Evolutionary conservation across 1,139 yeast genomes (phyloP), one percentile per base, ranked within the genome.

Genomic region (Lodderomyces oxycetoniae): DNA sequence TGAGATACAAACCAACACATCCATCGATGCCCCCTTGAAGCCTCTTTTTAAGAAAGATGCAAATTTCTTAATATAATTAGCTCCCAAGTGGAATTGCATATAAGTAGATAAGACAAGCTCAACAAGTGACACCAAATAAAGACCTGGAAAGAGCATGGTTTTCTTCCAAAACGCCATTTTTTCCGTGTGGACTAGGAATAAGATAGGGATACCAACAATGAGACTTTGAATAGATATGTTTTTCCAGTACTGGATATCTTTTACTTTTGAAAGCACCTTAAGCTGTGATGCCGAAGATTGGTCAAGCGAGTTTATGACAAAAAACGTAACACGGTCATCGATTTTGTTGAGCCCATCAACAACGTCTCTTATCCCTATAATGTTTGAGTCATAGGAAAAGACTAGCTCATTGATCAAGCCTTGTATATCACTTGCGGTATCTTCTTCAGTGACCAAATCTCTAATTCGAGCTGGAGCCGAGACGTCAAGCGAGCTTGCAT

Each of bases 11-110:
- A 93, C 91, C 42, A 93, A 67, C 2, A 89, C 87, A 57, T 93
- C 98, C 98, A 93, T 93, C 14, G 93, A 88, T n/a, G 96, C 95
- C 31, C 58, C 61, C 26, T 43, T 49, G 17, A 83, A 70, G 5
- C 77, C 71, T 46, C 83, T 87, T 37, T 63, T 63, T 12, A 88
- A 43, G n/a, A 94, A 81, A 31, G 71, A 72, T 48, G 60, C 66
- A 8, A 93, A 76, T 39, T 85, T 80, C 33, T 58, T 63, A 53
- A 78, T 76, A 49, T 87, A 91, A 24, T 71, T 67, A 7, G 61
- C 50, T 1, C 84, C 97, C 41, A 79, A 71, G 19, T 71, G 63
- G 47, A 84, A 76, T 51, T 86, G 91, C 29, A 89, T 67, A 45
- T 81, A 84, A 1, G 80, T 55, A 0, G 89, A 73, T 3, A 88